Evolutionary conservation across 2,329 filamentous ascomycete species (phyloP).

Genomic region (Colletotrichum euphorbiae): DNA sequence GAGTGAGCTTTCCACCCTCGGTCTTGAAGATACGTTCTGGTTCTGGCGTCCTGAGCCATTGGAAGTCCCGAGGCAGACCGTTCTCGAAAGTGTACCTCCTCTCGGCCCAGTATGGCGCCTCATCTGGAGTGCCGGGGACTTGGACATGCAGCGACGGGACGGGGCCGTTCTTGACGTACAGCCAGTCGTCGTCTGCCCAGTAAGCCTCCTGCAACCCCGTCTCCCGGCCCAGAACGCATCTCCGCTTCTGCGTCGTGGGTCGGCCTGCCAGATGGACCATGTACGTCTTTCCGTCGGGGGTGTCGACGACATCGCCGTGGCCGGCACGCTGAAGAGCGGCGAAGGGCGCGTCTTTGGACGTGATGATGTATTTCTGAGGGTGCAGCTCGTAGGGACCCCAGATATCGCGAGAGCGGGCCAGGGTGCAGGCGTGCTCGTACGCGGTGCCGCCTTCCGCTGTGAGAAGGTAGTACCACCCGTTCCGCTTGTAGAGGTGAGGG

Average conservation of each 20-base stretch:
- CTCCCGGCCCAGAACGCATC: conserved; percentile 67
- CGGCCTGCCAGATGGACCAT: conserved; percentile 65
- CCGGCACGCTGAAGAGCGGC: conserved; percentile 64
- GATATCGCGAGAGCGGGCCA: conserved; percentile 63
- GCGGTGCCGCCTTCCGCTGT: conserved; percentile 72
- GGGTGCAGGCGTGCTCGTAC: conserved; percentile 70
- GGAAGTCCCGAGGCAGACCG: conserved; percentile 63
- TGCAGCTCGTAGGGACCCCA: conserved; percentile 73
- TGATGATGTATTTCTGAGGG: conserved; percentile 68
- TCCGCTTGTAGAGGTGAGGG: conserved; percentile 69
- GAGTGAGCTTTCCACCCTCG: conserved; percentile 53
- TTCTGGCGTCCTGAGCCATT: conserved; percentile 69
- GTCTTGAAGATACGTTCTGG: conserved; percentile 63
- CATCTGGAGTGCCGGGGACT: conserved; percentile 60
- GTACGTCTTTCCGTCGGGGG: conserved; percentile 63
- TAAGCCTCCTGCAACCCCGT: conserved; percentile 69
- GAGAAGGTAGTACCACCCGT: conserved; percentile 70
- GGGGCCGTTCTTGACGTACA: conserved; percentile 70
- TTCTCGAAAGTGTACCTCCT: conserved; percentile 59
- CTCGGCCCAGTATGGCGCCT: conserved; percentile 62
- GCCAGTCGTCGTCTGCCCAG: conserved; percentile 72
- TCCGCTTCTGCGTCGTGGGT: conserved; percentile 62
- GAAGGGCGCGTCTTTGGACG: conserved; percentile 61
- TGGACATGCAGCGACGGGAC: conserved; percentile 66
- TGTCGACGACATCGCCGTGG: conserved; percentile 66